A percentile compares a stretch with the other conserved stretches of the same genome.
Conservation (phyloP, 75 land plant species). For the Ceratopteris richardii region DNA sequence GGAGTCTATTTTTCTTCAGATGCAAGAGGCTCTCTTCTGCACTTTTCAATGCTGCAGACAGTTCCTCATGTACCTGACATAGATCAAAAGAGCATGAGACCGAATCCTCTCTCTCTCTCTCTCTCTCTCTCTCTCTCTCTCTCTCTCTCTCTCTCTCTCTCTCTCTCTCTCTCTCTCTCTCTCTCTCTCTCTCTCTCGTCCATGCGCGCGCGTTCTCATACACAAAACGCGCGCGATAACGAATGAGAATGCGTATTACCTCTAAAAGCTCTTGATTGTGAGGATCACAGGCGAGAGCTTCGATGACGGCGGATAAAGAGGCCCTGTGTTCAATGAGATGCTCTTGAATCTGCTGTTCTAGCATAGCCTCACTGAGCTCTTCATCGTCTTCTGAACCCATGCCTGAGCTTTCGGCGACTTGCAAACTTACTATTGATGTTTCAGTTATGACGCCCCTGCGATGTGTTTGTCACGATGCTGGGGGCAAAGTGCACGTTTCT, state of each 20-base stretch:
- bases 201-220: no score
- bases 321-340: constrained; percentile 65
- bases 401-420: not conserved
- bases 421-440: no score
- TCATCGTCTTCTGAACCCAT: constrained; percentile 28
- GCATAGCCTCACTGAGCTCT: constrained; percentile 29
- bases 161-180: no score
- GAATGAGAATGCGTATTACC: no score
- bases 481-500: no score
- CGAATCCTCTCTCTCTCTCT: no score
- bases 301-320: constrained; percentile 51
- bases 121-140: no score
- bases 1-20: constrained; percentile 62
- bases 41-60: constrained; percentile 58
- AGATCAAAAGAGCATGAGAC: constrained; percentile 13
- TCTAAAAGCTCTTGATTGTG: constrained; percentile 57
- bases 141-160: no score
- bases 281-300: constrained; percentile 67
- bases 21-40: constrained; percentile 87
- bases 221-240: no score
- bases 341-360: constrained; percentile 67
- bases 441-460: no score
- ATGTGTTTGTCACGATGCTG: no score
- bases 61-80: constrained; percentile 45
- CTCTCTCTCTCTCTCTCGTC: no score